These are phyloP conservation scores for Euphorbia peplus DNA, from an alignment of 345 rosid species.

Conservation along the genomic window DNA sequence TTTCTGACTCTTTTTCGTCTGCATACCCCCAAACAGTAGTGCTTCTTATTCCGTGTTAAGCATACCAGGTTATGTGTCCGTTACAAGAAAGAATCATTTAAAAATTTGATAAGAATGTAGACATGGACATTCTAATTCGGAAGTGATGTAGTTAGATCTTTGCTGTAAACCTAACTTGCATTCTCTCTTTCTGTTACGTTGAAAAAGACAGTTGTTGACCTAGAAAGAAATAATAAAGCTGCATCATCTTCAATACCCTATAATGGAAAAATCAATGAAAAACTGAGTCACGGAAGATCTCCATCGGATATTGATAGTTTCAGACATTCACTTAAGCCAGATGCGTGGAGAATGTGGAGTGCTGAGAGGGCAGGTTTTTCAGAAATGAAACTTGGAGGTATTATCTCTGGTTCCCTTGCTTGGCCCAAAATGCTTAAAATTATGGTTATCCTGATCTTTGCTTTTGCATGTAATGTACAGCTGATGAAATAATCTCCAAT, in stretches of 20 bases:
- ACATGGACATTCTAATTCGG: neutral
- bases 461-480: slow-evolving; percentile 34
- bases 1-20: neutral
- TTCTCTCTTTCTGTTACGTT: slow-evolving; percentile 33
- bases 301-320: slow-evolving; percentile 29
- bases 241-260: slow-evolving; percentile 26
- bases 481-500: slow-evolving; percentile 44
- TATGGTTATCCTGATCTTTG: slow-evolving; percentile 18
- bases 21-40: neutral
- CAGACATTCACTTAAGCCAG: slow-evolving; percentile 38
- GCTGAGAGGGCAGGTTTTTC: slow-evolving; percentile 56
- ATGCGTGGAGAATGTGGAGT: slow-evolving; percentile 76
- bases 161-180: slow-evolving; percentile 24
- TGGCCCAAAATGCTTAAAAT: slow-evolving; percentile 7
- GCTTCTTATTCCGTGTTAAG: neutral
- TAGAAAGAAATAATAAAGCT: slow-evolving; percentile 24
- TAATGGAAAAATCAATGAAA: slow-evolving; percentile 21
- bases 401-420: slow-evolving; percentile 9
- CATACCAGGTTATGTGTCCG: neutral
- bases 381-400: slow-evolving; percentile 70
- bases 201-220: slow-evolving; percentile 66
- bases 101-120: neutral
- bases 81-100: neutral
- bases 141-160: neutral
- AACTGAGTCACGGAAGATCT: slow-evolving; percentile 26